Conservation (phyloP, 225 moss, liverwort and hornwort species). For the Marchantia paleacea region DNA sequence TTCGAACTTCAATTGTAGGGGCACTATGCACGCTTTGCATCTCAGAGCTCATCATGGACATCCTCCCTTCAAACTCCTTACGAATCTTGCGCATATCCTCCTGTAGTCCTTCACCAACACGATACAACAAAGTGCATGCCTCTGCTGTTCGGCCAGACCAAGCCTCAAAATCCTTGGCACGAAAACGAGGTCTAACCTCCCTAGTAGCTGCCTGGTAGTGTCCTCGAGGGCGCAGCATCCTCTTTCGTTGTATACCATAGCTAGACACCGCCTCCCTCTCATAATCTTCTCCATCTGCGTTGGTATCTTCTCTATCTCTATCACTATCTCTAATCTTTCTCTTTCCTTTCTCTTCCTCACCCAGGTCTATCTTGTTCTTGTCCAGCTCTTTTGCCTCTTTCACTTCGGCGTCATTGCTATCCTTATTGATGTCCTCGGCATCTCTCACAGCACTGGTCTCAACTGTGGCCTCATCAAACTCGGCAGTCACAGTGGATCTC, state of each 20-base stretch:
- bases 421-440: conserved; percentile 30
- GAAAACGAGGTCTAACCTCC: conserved; percentile 75
- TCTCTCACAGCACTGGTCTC: conserved; percentile 24
- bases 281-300: conserved; percentile 60
- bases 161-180: conserved; percentile 79
- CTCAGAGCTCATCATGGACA: conserved; percentile 39
- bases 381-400: conserved; percentile 56
- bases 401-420: conserved; percentile 54
- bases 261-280: conserved; percentile 70
- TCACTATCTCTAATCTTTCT: conserved; percentile 57
- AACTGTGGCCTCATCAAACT: conserved; percentile 21
- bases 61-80: conserved; percentile 59
- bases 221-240: conserved; percentile 80
- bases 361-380: conserved; percentile 54
- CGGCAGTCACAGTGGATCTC: conserved; percentile 21
- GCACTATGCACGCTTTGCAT: conserved; percentile 43
- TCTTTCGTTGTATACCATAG: conserved; percentile 73
- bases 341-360: conserved; percentile 58
- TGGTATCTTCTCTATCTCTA: conserved; percentile 47
- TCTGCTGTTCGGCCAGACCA: conserved; percentile 51
- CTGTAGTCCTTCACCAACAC: conserved; percentile 87
- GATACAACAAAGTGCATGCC: conserved; percentile 55
- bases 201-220: conserved; percentile 54
- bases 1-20: conserved; percentile 79
- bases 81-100: conserved; percentile 83